These are phyloP conservation scores for Eutypa lata DNA, from an alignment of 2,329 filamentous ascomycete species.

Conservation along the genomic window DNA sequence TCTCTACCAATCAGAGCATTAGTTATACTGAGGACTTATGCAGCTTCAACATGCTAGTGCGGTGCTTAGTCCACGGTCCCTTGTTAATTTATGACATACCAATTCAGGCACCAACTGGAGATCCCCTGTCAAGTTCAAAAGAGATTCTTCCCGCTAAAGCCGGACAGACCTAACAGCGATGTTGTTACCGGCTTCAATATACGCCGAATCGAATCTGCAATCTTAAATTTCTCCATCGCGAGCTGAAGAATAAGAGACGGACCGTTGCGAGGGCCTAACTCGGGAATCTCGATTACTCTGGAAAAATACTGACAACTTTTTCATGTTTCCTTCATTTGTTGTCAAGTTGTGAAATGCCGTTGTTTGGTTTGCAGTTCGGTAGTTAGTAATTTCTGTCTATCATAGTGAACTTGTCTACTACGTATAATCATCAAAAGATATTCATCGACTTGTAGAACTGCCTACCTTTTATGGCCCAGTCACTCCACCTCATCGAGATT, in stretches of 20 bases:
- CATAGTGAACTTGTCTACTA: no score
- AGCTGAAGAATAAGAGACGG: no score
- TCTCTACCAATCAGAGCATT: constrained; percentile 10
- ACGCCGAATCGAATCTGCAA: background rate
- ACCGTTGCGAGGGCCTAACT: background rate
- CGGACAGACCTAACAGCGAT: no score
- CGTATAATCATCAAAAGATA: no score
- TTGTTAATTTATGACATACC: background rate
- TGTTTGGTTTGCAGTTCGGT: no score
- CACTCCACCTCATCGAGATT: no score
- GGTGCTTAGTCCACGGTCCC: background rate
- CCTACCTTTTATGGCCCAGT: background rate
- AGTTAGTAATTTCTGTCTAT: no score
- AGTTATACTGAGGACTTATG: constrained; percentile 2
- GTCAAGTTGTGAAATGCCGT: no score
- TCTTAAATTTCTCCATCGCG: background rate
- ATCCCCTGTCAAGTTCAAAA: background rate
- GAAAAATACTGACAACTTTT: no score
- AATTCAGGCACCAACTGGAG: background rate
- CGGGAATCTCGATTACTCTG: background rate
- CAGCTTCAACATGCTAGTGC: background rate
- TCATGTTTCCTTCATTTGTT: no score
- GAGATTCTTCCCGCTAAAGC: background rate
- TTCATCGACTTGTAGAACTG: background rate
- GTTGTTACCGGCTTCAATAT: background rate